phyloP scores from a whole-genome alignment of 768 basidiomycete species.

The Mycena vitilis region DNA sequence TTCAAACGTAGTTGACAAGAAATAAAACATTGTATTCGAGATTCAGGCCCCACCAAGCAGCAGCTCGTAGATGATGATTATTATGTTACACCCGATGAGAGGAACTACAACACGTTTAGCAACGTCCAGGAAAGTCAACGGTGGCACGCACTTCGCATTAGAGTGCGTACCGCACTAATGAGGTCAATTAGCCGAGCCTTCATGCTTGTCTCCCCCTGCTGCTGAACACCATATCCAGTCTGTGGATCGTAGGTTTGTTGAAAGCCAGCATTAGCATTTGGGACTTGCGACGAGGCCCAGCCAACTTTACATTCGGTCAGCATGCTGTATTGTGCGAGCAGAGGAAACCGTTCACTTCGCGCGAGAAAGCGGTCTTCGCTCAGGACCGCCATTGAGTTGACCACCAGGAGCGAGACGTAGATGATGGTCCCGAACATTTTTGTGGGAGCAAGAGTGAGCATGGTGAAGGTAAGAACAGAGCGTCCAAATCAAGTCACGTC shows the following conservation, averaged over 20 bases:
- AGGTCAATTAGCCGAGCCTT: conserved; percentile 92
- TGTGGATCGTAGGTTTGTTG: conserved; percentile 75
- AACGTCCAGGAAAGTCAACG: conserved; percentile 13
- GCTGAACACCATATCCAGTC: conserved; percentile 63
- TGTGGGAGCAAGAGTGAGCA: conserved; percentile 34
- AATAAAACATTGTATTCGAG: conserved; percentile 29
- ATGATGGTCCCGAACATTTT: conserved; percentile 75
- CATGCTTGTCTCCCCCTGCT: conserved; percentile 70
- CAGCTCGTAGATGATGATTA: conserved; percentile 90
- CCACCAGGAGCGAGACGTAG: conserved; percentile 87
- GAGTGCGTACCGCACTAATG: conserved; percentile 93
- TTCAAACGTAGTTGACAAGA: conserved; percentile 11
- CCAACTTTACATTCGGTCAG: conserved; percentile 70
- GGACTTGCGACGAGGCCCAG: conserved; percentile 81
- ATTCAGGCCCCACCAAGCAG: conserved; percentile 60
- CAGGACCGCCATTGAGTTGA: conserved; percentile 95
- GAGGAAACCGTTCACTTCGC: conserved; percentile 69
- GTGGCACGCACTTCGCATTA: conserved; percentile 91
- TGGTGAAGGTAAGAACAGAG: conserved; percentile 25
- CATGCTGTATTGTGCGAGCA: neutral
- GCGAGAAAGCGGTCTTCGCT: conserved; percentile 97
- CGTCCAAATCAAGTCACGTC: neutral
- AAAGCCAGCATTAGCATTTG: conserved; percentile 65
- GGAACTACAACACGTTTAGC: conserved; percentile 71
- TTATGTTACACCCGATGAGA: conserved; percentile 86